Conservation (phyloP, 352 stramenopile species). For the Saprolegnia parasitica region DNA sequence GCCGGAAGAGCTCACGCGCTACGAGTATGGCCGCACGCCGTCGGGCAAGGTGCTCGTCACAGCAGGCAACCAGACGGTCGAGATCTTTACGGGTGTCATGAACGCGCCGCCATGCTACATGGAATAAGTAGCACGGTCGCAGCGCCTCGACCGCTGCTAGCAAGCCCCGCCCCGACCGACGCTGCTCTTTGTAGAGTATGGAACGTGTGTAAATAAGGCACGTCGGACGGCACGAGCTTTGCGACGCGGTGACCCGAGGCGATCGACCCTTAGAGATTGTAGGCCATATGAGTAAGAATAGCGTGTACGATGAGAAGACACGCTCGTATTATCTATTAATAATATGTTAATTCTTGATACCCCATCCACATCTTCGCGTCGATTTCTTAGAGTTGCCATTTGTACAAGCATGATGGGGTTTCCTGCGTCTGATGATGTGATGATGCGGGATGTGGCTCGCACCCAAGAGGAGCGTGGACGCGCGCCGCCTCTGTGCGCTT, state of each 20-base stretch:
- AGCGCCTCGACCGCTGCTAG: not conserved
- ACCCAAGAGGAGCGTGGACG: not conserved
- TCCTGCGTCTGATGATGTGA: not conserved
- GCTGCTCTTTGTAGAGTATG: slow-evolving; percentile 23
- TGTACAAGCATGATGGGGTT: not conserved
- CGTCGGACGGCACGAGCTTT: not conserved
- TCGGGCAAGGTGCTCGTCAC: slow-evolving; percentile 72
- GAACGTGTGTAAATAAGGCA: slow-evolving; percentile 19
- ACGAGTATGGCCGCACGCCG: slow-evolving; percentile 72
- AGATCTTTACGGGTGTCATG: slow-evolving; percentile 79
- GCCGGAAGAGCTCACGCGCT: slow-evolving; percentile 59
- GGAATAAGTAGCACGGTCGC: slow-evolving; percentile 17
- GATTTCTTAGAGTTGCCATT: slow-evolving; percentile 9
- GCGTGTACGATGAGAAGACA: slow-evolving; percentile 11
- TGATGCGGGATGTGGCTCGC: not conserved
- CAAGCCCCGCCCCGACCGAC: not conserved
- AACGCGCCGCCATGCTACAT: slow-evolving; percentile 58
- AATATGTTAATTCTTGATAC: slow-evolving; percentile 25
- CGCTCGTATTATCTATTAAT: slow-evolving; percentile 25
- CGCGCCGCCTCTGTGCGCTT: not conserved
- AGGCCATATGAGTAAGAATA: slow-evolving; percentile 12
- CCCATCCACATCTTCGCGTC: not conserved
- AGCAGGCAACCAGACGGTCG: slow-evolving; percentile 73
- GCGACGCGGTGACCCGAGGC: not conserved
- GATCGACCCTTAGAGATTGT: slow-evolving; percentile 14